These are phyloP conservation scores for Remersonia thermophila DNA, from an alignment of 2,329 filamentous ascomycete species.

Conservation along the genomic window DNA sequence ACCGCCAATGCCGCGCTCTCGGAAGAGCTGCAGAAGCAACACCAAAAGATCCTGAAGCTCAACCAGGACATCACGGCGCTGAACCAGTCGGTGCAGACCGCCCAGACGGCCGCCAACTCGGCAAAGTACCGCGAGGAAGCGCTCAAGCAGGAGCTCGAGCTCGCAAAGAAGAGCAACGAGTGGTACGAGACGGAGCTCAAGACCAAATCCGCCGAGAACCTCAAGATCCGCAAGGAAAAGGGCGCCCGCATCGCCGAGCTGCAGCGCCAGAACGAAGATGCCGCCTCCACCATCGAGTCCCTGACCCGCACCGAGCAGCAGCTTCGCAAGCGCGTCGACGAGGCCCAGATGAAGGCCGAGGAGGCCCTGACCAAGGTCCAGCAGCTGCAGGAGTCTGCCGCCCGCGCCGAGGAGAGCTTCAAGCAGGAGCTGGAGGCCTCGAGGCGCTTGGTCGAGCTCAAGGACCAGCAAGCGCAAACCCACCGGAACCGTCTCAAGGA, in stretches of 20 bases:
- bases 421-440: conserved; percentile 74
- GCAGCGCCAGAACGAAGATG: conserved; percentile 79
- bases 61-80: conserved; percentile 69
- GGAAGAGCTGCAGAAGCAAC: conserved; percentile 76
- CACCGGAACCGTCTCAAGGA: conserved; percentile 59
- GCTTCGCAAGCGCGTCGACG: conserved; percentile 68
- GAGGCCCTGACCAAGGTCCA: conserved; percentile 73
- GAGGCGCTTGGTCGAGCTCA: conserved; percentile 69
- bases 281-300: conserved; percentile 61
- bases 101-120: conserved; percentile 66
- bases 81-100: conserved; percentile 72
- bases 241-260: conserved; percentile 78
- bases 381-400: conserved; percentile 70
- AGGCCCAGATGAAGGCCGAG: conserved; percentile 76
- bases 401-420: conserved; percentile 74
- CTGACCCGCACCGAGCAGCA: conserved; percentile 69
- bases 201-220: conserved; percentile 73
- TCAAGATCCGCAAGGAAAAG: conserved; percentile 92
- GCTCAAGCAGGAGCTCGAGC: conserved; percentile 78
- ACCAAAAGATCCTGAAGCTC: conserved; percentile 75
- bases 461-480: conserved; percentile 62
- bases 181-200: conserved; percentile 90
- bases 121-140: conserved; percentile 86
- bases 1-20: conserved; percentile 74
- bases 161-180: conserved; percentile 80